Evolutionary conservation across 352 stramenopile genomes (phyloP).

Genomic region (Phytophthora sansomeana): DNA sequence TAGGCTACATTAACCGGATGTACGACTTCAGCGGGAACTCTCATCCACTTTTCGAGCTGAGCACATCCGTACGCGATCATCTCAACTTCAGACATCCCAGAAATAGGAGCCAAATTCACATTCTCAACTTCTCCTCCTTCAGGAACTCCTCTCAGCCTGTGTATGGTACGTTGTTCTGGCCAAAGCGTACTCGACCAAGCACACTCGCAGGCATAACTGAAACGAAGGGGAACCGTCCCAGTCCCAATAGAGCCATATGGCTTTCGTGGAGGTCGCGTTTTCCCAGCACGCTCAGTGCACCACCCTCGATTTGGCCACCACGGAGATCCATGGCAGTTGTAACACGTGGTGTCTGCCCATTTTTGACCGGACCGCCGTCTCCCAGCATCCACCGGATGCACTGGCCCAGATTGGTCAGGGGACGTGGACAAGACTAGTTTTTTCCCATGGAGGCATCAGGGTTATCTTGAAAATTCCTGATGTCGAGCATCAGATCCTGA

Average conservation of each 20-base stretch:
- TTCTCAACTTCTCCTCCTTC: neutral
- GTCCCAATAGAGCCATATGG: neutral
- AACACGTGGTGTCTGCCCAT: too few species aligned
- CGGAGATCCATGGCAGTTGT: neutral
- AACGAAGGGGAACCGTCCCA: too few species aligned
- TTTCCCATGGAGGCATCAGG: too few species aligned
- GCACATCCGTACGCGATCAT: neutral
- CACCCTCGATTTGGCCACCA: slow-evolving; percentile 6
- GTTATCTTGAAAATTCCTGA: too few species aligned
- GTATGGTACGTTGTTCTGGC: neutral
- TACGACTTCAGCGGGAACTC: neutral
- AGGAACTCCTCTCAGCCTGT: neutral
- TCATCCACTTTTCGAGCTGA: neutral
- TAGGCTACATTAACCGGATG: neutral
- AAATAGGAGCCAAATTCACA: neutral
- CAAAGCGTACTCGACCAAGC: neutral
- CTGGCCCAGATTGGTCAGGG: too few species aligned
- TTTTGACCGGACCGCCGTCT: too few species aligned
- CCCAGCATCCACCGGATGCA: too few species aligned
- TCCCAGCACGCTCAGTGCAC: neutral
- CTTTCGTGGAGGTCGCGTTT: neutral
- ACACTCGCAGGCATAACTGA: neutral
- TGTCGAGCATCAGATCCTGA: too few species aligned
- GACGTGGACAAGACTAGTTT: too few species aligned
- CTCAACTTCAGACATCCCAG: neutral